Percentiles rank a stretch among this genome's conserved stretches.
Evolutionary conservation across 2,329 filamentous ascomycete species (phyloP).

Genomic region (Neoascochyta sp.): DNA sequence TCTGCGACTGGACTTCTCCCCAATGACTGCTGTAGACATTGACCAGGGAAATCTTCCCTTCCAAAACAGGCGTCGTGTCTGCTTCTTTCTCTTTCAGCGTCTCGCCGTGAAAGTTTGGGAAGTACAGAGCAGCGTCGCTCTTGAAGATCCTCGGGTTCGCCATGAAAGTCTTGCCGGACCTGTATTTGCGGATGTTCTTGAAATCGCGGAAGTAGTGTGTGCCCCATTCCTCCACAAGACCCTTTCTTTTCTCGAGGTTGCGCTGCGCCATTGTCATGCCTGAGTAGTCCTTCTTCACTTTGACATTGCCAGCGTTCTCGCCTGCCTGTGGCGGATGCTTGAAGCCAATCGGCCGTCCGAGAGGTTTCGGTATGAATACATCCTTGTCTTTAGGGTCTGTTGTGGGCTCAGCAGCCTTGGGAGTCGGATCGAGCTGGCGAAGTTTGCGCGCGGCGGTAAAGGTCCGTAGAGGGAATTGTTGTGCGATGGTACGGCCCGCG

Average conservation of each 20-base stretch:
- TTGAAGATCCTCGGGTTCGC: slow-evolving; percentile 82
- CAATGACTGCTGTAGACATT: slow-evolving; percentile 78
- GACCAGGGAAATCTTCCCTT: slow-evolving; percentile 72
- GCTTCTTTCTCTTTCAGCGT: slow-evolving; percentile 56
- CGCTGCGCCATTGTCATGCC: slow-evolving; percentile 32
- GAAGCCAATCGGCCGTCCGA: slow-evolving; percentile 78
- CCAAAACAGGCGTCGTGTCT: slow-evolving; percentile 73
- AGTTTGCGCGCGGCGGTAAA: slow-evolving; percentile 25
- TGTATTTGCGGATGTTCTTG: slow-evolving; percentile 71
- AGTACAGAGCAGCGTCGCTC: slow-evolving; percentile 77
- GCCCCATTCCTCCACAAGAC: slow-evolving; percentile 71
- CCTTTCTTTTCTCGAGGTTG: slow-evolving; percentile 69
- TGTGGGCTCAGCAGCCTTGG: slow-evolving; percentile 1
- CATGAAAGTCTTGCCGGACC: slow-evolving; percentile 86
- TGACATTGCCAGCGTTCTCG: slow-evolving; percentile 77
- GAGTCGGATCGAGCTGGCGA: slow-evolving; percentile 12
- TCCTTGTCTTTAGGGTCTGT: slow-evolving; percentile 22
- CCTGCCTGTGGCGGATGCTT: slow-evolving; percentile 67
- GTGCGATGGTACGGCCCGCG: slow-evolving; percentile 8
- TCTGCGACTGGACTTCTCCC: slow-evolving; percentile 75
- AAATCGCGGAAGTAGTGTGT: slow-evolving; percentile 96
- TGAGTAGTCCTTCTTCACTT: slow-evolving; percentile 31
- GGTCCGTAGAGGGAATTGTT: slow-evolving; percentile 13
- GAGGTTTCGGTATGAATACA: slow-evolving; percentile 50
- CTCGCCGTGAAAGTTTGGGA: slow-evolving; percentile 83